Conservation (phyloP, 2,329 filamentous ascomycete genomes). For the Metarhizium robertsii region DNA sequence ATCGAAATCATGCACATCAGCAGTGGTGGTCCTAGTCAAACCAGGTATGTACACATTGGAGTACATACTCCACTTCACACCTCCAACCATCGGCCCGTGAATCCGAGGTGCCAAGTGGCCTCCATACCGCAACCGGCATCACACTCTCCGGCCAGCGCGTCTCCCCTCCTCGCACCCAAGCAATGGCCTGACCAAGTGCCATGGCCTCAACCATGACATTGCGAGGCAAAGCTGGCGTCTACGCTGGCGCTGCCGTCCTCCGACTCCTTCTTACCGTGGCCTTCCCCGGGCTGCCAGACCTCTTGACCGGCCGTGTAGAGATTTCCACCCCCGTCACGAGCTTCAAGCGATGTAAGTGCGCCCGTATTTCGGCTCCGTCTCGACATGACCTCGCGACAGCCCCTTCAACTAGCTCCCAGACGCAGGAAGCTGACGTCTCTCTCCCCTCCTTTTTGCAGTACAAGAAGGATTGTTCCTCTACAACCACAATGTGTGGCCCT, state of each 20-base stretch:
- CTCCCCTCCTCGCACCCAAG: background rate
- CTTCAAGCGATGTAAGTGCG: conserved; percentile 80
- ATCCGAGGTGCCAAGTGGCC: conserved; percentile 22
- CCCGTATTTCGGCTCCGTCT: background rate
- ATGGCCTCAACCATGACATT: conserved; percentile 26
- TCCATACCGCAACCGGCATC: conserved; percentile 3
- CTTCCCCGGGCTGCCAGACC: conserved; percentile 75
- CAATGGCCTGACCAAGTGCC: conserved; percentile 7
- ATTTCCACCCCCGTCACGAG: conserved; percentile 94
- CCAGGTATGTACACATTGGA: too few relatives aligned
- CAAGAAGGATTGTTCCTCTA: conserved; percentile 97
- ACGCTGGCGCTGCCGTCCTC: conserved; percentile 65
- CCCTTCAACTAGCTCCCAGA: background rate
- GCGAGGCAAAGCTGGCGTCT: conserved; percentile 46
- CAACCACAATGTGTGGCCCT: conserved; percentile 91
- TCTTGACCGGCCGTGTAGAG: conserved; percentile 86
- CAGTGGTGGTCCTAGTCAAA: background rate
- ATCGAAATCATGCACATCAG: too few relatives aligned
- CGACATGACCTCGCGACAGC: background rate
- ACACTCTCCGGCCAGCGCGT: background rate
- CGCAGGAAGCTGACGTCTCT: background rate
- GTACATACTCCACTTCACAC: background rate
- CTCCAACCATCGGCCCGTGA: conserved; percentile 5
- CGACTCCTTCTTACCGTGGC: conserved; percentile 70
- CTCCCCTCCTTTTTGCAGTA: conserved; percentile 39